Conservation (phyloP, 805 yeast species). For the Saturnispora besseyi region DNA sequence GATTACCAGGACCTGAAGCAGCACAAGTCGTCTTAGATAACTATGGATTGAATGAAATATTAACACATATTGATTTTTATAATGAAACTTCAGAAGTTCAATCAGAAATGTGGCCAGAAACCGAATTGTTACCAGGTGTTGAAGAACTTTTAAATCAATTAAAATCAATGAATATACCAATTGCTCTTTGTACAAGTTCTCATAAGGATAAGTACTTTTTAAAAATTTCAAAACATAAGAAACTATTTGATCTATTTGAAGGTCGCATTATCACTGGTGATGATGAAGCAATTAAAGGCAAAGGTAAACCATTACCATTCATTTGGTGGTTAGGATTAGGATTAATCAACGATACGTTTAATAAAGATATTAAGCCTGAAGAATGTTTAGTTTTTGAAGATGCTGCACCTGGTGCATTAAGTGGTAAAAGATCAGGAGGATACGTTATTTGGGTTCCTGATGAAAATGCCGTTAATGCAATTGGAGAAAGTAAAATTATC, state of each 20-base stretch:
- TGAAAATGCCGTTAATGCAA: slow-evolving; percentile 50
- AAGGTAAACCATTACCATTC: slow-evolving; percentile 92
- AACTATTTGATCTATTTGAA: slow-evolving; percentile 52
- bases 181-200: slow-evolving; percentile 89
- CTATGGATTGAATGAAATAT: slow-evolving; percentile 48
- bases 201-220: slow-evolving; percentile 46
- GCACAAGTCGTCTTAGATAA: slow-evolving; percentile 55
- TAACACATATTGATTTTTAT: slow-evolving; percentile 56
- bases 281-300: slow-evolving; percentile 69
- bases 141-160: slow-evolving; percentile 52
- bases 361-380: slow-evolving; percentile 46
- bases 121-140: slow-evolving; percentile 79
- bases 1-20: slow-evolving; percentile 80
- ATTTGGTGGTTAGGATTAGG: slow-evolving; percentile 80
- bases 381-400: slow-evolving; percentile 93
- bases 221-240: slow-evolving; percentile 62
- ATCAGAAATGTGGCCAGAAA: slow-evolving; percentile 48
- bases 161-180: slow-evolving; percentile 48
- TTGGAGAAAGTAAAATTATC: slow-evolving; percentile 39
- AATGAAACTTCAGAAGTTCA: slow-evolving; percentile 46
- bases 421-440: slow-evolving; percentile 79
- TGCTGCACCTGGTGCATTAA: slow-evolving; percentile 82
- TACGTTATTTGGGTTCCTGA: slow-evolving; percentile 95
- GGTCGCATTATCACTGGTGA: slow-evolving; percentile 78
- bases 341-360: slow-evolving; percentile 48